These are phyloP conservation scores for Aureobasidium vineae DNA, from an alignment of 2,329 filamentous ascomycete genomes.

Conservation along the genomic window DNA sequence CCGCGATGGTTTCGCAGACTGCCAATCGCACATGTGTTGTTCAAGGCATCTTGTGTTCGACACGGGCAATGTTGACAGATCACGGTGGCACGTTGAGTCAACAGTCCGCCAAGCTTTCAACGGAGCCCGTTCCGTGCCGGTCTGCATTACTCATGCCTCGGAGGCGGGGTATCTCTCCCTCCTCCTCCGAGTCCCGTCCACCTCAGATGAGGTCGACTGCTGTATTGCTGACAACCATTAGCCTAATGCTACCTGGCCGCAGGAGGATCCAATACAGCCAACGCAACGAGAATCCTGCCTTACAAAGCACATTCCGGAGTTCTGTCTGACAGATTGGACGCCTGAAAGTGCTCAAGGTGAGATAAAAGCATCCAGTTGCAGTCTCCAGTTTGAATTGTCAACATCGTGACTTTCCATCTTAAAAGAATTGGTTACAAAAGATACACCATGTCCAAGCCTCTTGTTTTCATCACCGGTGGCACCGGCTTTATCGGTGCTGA, in stretches of 20 bases:
- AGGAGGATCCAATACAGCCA: not conserved
- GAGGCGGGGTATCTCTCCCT: not conserved
- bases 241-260: not conserved
- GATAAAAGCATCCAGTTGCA: not conserved
- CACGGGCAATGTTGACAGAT: not conserved
- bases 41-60: not conserved
- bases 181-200: not conserved
- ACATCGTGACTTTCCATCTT: too few species aligned
- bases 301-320: not conserved
- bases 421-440: not conserved
- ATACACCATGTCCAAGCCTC: conserved; percentile 4
- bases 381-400: too few species aligned
- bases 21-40: not conserved
- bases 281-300: not conserved
- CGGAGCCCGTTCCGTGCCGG: not conserved
- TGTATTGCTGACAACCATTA: not conserved
- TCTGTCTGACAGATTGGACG: not conserved
- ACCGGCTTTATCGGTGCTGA: conserved; percentile 37
- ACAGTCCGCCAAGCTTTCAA: not conserved
- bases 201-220: not conserved
- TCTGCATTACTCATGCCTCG: not conserved
- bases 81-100: not conserved
- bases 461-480: conserved; percentile 33
- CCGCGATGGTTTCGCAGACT: too few species aligned
- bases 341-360: not conserved